Percentiles rank a stretch among this genome's conserved stretches.
Conservation (phyloP, 495 filamentous ascomycete genomes). For the Aspergillus saccharolyticus region DNA sequence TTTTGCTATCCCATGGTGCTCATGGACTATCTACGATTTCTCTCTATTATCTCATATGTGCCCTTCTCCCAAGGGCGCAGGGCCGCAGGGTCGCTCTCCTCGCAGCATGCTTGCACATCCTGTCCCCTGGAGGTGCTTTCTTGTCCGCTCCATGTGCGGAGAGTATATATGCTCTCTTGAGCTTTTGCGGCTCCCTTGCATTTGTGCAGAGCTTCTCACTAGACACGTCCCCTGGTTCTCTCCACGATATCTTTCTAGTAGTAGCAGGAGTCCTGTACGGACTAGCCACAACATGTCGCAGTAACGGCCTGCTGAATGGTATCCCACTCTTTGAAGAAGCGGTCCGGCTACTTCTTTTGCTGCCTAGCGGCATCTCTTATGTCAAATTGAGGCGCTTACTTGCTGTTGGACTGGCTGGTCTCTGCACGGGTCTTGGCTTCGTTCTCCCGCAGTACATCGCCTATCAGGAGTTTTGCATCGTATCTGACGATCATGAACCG, state of each 20-base stretch:
- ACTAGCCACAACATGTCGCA: slow-evolving; percentile 3
- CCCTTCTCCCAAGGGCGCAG: slow-evolving; percentile 1
- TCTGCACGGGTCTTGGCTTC: slow-evolving; percentile 8
- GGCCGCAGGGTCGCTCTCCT: slow-evolving; percentile 8
- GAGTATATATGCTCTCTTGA: slow-evolving; percentile 3
- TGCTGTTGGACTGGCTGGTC: slow-evolving; percentile 1
- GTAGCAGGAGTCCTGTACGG: slow-evolving; percentile 3
- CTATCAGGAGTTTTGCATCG: slow-evolving; percentile 2
- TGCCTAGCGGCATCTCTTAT: neutral
- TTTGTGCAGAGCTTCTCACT: slow-evolving; percentile 5
- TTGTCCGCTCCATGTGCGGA: slow-evolving; percentile 5
- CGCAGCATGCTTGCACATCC: slow-evolving; percentile 7
- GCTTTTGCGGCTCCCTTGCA: slow-evolving; percentile 6
- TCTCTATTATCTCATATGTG: neutral
- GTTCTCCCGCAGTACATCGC: slow-evolving; percentile 7
- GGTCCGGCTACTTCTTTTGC: neutral
- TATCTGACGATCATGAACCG: neutral
- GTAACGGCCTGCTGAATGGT: slow-evolving; percentile 8
- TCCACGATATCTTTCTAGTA: slow-evolving; percentile 1
- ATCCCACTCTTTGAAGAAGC: slow-evolving; percentile 7
- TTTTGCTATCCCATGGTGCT: neutral
- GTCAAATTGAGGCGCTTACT: slow-evolving; percentile 1
- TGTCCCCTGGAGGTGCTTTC: slow-evolving; percentile 6
- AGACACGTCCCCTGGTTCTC: neutral
- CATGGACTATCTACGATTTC: slow-evolving; percentile 2